Evolutionary conservation across 2,329 filamentous ascomycete genomes (phyloP).

Genomic region (Arthrocladium fulminans): DNA sequence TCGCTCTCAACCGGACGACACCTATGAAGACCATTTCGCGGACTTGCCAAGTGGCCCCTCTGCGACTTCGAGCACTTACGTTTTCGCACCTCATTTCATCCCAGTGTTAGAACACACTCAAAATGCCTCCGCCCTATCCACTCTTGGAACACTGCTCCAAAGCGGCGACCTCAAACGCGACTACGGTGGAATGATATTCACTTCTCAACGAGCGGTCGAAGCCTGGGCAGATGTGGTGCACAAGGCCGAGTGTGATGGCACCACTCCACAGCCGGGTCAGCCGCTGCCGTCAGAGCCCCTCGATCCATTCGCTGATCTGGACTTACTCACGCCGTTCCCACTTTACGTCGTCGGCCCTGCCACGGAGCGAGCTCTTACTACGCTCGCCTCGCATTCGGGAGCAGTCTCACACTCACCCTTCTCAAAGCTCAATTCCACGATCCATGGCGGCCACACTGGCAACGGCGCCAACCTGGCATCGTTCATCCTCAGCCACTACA

Average conservation of each 20-base stretch:
- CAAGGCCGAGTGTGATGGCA: slow-evolving; percentile 18
- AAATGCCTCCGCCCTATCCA: slow-evolving; percentile 28
- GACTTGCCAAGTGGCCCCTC: slow-evolving; percentile 12
- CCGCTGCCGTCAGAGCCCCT: neutral
- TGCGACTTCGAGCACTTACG: slow-evolving; percentile 1
- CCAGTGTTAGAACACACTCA: slow-evolving; percentile 40
- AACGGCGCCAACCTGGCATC: slow-evolving; percentile 71
- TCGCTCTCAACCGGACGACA: slow-evolving; percentile 36
- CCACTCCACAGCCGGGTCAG: neutral
- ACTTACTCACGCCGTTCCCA: slow-evolving; percentile 20
- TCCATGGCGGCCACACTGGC: slow-evolving; percentile 74
- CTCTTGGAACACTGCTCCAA: slow-evolving; percentile 30
- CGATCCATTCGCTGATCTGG: neutral
- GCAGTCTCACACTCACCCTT: slow-evolving; percentile 11
- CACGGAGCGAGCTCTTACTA: slow-evolving; percentile 55
- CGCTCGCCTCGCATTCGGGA: slow-evolving; percentile 26
- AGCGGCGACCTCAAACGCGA: slow-evolving; percentile 25
- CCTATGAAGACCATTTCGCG: slow-evolving; percentile 38
- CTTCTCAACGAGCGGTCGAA: slow-evolving; percentile 42
- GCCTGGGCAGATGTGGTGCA: slow-evolving; percentile 33
- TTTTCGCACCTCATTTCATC: slow-evolving; percentile 29
- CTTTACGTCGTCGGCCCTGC: slow-evolving; percentile 44
- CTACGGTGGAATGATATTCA: slow-evolving; percentile 43
- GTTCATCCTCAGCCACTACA: slow-evolving; percentile 74
- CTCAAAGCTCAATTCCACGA: slow-evolving; percentile 40